phyloP scores from a whole-genome alignment of 306 rosid species.

The Citrullus amarus region DNA sequence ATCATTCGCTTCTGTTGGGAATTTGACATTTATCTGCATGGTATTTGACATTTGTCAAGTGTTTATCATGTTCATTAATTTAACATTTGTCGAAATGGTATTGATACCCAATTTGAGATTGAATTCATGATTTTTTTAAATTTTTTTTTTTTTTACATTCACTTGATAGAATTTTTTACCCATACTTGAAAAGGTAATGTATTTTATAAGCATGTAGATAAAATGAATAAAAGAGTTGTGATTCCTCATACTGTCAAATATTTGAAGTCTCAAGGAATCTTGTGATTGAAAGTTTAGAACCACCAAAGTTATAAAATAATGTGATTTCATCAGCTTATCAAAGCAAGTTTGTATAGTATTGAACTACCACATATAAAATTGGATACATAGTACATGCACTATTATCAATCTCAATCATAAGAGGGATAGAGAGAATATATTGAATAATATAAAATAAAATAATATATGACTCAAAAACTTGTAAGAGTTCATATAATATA shows the following conservation, averaged over 20 bases:
- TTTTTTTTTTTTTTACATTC: too few species aligned
- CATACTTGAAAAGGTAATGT: neutral
- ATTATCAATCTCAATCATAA: neutral
- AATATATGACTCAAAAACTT: neutral
- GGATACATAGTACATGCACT: neutral
- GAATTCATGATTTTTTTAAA: neutral
- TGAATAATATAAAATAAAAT: neutral
- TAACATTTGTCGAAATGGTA: neutral
- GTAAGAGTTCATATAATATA: neutral
- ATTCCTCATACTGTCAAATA: neutral
- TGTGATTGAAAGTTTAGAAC: neutral
- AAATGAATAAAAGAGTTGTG: neutral
- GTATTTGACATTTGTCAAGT: too few species aligned
- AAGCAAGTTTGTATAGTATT: neutral
- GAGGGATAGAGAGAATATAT: neutral
- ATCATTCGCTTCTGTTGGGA: too few species aligned
- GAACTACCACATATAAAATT: neutral
- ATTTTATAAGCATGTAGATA: neutral
- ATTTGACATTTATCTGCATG: too few species aligned
- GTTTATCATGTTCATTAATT: too few species aligned
- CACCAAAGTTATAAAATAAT: neutral
- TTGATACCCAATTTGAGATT: too few species aligned
- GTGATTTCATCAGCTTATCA: neutral
- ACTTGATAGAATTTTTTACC: neutral
- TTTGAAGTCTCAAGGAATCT: neutral